phyloP scores from a whole-genome alignment of 768 basidiomycete genomes.

The Russula virescens region DNA sequence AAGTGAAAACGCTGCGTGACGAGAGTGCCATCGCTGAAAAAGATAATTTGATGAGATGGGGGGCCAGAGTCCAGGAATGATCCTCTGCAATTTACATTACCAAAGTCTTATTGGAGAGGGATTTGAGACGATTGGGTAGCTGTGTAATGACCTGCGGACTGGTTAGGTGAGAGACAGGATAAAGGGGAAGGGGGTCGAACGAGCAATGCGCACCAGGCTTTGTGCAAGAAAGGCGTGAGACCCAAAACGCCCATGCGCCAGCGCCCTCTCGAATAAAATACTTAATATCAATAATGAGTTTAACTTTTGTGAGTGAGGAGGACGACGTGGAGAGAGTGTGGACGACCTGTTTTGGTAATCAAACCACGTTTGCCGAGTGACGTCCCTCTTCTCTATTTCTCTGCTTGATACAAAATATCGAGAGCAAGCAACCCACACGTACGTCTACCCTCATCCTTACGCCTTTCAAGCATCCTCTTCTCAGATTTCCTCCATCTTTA shows the following conservation, averaged over 20 bases:
- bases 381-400: background rate
- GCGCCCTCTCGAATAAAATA: background rate
- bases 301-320: no score
- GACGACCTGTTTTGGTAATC: constrained; percentile 9
- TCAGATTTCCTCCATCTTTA: background rate
- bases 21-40: constrained; percentile 72
- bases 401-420: background rate
- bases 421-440: constrained; percentile 5
- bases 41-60: background rate
- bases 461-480: background rate
- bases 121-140: constrained; percentile 58
- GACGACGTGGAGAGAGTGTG: no score
- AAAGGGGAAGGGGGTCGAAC: background rate
- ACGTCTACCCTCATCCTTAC: background rate
- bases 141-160: constrained; percentile 62
- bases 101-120: constrained; percentile 59
- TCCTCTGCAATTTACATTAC: constrained; percentile 53
- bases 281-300: background rate
- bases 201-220: constrained; percentile 44
- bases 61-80: constrained; percentile 9
- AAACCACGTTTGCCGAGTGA: constrained; percentile 3
- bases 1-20: constrained; percentile 81
- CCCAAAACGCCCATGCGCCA: constrained; percentile 63
- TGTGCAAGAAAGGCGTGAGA: constrained; percentile 62
- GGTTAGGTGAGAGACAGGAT: background rate